Evolutionary conservation across 2,329 filamentous ascomycete species (phyloP).

Genomic region (Decorospora gaudefroyi): DNA sequence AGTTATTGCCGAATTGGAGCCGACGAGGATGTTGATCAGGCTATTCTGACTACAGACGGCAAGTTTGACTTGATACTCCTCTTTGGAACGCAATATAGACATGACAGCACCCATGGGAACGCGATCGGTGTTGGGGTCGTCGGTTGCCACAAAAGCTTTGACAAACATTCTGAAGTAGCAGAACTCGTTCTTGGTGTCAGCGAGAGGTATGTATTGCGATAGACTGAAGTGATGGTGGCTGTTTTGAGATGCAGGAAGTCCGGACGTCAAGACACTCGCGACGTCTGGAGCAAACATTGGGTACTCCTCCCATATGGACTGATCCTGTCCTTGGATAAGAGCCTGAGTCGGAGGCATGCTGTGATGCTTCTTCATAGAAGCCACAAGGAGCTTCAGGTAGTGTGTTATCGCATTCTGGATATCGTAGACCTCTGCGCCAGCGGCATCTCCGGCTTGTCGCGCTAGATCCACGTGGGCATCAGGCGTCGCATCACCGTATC

Average conservation of each 20-base stretch:
- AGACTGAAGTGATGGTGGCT: constrained; percentile 55
- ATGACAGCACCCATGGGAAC: constrained; percentile 74
- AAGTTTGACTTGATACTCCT: constrained; percentile 71
- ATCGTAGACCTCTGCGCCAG: constrained; percentile 54
- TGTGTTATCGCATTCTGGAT: constrained; percentile 62
- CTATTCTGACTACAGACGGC: constrained; percentile 80
- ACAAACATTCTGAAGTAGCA: constrained; percentile 79
- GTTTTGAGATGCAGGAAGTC: constrained; percentile 44
- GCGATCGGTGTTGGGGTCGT: constrained; percentile 66
- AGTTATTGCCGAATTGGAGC: constrained; percentile 66
- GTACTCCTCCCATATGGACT: constrained; percentile 80
- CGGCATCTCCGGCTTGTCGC: constrained; percentile 51
- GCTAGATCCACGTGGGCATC: constrained; percentile 47
- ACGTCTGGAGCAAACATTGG: constrained; percentile 74
- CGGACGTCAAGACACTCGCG: constrained; percentile 63
- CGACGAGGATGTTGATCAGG: constrained; percentile 73
- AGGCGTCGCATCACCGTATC: constrained; percentile 31
- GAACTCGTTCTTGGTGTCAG: constrained; percentile 74
- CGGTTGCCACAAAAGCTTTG: constrained; percentile 74
- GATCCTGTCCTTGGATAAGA: constrained; percentile 78
- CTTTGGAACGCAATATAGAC: constrained; percentile 71
- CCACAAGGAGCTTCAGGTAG: constrained; percentile 72
- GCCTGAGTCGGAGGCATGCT: constrained; percentile 68
- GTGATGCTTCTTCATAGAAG: constrained; percentile 83
- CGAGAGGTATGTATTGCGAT: constrained; percentile 72